Percentiles rank a stretch among this genome's conserved stretches.
These are phyloP conservation scores for Primulina tabacum DNA, from an alignment of 257 asterid species.

Conservation along the genomic window DNA sequence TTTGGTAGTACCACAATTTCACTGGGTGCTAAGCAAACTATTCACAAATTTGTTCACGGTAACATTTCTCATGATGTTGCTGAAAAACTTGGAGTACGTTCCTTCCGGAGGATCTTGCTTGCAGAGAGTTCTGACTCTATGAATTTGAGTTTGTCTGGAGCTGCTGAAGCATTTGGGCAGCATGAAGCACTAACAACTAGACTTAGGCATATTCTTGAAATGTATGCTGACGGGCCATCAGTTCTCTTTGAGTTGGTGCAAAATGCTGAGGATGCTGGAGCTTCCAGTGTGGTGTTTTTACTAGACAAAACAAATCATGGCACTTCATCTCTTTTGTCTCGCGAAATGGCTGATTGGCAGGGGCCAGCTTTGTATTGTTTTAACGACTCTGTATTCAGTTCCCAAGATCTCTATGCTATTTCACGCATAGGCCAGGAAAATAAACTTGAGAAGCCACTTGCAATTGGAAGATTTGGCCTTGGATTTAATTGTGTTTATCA, in stretches of 20 bases:
- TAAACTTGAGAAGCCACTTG: constrained; percentile 92
- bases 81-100: constrained; percentile 93
- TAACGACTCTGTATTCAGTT: constrained; percentile 87
- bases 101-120: constrained; percentile 82
- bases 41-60: constrained; percentile 81
- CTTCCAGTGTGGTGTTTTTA: constrained; percentile 76
- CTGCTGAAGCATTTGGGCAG: constrained; percentile 99
- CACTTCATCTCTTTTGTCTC: constrained; percentile 88
- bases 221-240: constrained; percentile 98
- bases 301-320: constrained; percentile 94
- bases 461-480: constrained; percentile 96
- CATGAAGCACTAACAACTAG: constrained; percentile 96
- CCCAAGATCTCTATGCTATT: constrained; percentile 94
- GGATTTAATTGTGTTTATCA: constrained; percentile 95
- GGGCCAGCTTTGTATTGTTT: constrained; percentile 98
- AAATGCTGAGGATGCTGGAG: constrained; percentile 98
- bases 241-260: constrained; percentile 92
- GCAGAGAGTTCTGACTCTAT: constrained; percentile 97
- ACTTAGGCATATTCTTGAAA: constrained; percentile 92
- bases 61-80: constrained; percentile 95
- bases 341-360: constrained; percentile 99
- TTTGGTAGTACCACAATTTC: constrained; percentile 48
- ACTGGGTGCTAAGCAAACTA: constrained; percentile 51
- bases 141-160: constrained; percentile 95
- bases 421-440: constrained; percentile 99